Percentiles rank a stretch among this genome's conserved stretches.
Evolutionary conservation across 73 alveolate species (phyloP).

Genomic region (Halteria grandinella): DNA sequence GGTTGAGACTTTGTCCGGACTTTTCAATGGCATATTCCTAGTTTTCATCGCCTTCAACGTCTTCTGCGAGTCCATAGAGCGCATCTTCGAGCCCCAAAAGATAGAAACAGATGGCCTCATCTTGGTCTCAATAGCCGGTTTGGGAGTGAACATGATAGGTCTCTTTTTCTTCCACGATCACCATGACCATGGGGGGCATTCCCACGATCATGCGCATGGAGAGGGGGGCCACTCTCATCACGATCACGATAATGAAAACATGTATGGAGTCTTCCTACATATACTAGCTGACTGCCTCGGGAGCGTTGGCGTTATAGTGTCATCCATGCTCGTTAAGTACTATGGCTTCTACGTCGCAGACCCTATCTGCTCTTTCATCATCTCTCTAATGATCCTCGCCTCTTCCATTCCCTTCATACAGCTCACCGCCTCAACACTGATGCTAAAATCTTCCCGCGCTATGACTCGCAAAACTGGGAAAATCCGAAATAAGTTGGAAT

Average conservation of each 20-base stretch:
- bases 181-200: conserved; percentile 74
- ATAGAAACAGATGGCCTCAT: conserved; percentile 90
- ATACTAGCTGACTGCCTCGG: conserved; percentile 98
- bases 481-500: conserved; percentile 63
- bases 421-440: conserved; percentile 76
- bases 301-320: conserved; percentile 95
- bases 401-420: conserved; percentile 86
- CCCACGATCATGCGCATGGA: conserved; percentile 58
- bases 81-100: conserved; percentile 90
- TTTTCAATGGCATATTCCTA: conserved; percentile 92
- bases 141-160: conserved; percentile 93
- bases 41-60: conserved; percentile 93
- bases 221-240: conserved; percentile 51
- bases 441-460: conserved; percentile 61
- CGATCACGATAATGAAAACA: conserved; percentile 71
- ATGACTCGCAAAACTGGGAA: conserved; percentile 62
- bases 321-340: conserved; percentile 87
- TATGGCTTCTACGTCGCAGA: conserved; percentile 93
- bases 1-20: conserved; percentile 91
- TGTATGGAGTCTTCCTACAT: conserved; percentile 96
- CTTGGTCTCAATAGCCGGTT: conserved; percentile 92
- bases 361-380: conserved; percentile 95
- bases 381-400: conserved; percentile 92
- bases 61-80: conserved; percentile 92
- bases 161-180: conserved; percentile 95